Evolutionary conservation across 1,284 basidiomycete genomes (phyloP), one percentile per base, ranked within the genome.

Genomic region (Meripilus lineatus): DNA sequence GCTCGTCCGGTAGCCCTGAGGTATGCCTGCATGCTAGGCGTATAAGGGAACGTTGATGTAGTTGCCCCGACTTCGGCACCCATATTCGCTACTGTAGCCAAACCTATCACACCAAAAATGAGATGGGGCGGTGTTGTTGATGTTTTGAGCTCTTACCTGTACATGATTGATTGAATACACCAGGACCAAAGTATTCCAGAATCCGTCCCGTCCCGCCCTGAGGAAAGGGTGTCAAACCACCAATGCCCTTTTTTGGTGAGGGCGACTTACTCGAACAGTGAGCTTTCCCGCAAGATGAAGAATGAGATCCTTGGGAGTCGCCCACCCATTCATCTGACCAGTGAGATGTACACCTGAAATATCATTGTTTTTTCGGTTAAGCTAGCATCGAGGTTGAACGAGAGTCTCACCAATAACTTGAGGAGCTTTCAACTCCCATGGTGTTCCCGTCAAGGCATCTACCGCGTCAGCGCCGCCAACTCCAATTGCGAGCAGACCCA

Each of bases 391-490:
- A 15, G 15, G 6, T 10, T n/a, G 22, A 23, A 15, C 21, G 43
- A 21, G 10, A 13, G 17, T 44, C 77, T 55, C 51, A 84, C 91
- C 93, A 41, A 91, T 81, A 33, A 96, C 78, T 53, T 88, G 78
- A 11, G 94, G 95, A 25, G 94, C 93, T 67, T 96, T 95, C 46
- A 99, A 72, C 65, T 99, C 96, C 96, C 96, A 99, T 30, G 95
- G 93, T 15, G 94, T 97, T 48, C 90, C 87, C 7, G 95, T 97
- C 84, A 99, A 89, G 13, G 93, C 96, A 65, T 99, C 96, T 24
- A 99, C 96, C 15, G 96, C 96, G 63, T 99, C 96, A 17, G 96
- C 96, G 49, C 96, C 96, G 53, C 96, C 96, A 20, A 99, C 96
- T 50, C 96, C 96, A 48, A 98, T 98, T 7, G 96, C 96, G 48